These are phyloP conservation scores for Hordeum pubiflorum DNA, from an alignment of 202 grass and related monocot species.

Conservation along the genomic window DNA sequence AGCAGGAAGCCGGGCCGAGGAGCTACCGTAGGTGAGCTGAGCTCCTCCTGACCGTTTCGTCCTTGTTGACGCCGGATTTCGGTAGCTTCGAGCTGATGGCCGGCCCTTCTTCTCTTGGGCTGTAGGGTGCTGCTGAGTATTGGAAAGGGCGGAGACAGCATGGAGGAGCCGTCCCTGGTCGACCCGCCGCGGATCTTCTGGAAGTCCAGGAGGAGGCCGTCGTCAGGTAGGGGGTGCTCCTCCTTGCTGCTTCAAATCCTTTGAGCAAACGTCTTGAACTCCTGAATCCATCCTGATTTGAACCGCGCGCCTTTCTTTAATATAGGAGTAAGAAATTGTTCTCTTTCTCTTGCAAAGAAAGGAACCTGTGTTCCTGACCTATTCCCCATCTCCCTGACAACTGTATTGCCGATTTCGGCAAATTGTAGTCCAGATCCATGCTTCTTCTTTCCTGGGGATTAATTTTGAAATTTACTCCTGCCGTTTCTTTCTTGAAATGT, in stretches of 20 bases:
- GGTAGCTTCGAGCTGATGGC: neutral
- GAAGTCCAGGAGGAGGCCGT: constrained; percentile 75
- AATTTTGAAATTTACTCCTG: neutral
- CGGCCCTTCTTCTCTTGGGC: neutral
- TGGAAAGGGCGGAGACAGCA: neutral
- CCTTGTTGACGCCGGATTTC: neutral
- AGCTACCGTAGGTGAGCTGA: neutral
- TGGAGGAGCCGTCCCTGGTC: constrained; percentile 54
- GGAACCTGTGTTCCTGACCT: neutral
- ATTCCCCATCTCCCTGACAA: neutral
- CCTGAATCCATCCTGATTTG: neutral
- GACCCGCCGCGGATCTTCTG: constrained; percentile 72
- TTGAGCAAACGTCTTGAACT: neutral
- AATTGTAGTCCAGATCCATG: neutral
- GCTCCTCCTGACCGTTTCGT: neutral
- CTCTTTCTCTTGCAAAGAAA: neutral
- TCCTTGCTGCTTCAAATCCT: neutral
- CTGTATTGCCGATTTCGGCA: neutral
- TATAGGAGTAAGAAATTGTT: no score
- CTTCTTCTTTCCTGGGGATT: neutral
- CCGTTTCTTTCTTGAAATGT: no score
- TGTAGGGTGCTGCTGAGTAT: neutral
- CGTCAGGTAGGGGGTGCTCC: constrained; percentile 31
- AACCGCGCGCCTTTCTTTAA: neutral
- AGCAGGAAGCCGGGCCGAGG: neutral